These are phyloP conservation scores for Nicotiana benthamiana DNA, from an alignment of 257 asterid genomes.

Conservation along the genomic window DNA sequence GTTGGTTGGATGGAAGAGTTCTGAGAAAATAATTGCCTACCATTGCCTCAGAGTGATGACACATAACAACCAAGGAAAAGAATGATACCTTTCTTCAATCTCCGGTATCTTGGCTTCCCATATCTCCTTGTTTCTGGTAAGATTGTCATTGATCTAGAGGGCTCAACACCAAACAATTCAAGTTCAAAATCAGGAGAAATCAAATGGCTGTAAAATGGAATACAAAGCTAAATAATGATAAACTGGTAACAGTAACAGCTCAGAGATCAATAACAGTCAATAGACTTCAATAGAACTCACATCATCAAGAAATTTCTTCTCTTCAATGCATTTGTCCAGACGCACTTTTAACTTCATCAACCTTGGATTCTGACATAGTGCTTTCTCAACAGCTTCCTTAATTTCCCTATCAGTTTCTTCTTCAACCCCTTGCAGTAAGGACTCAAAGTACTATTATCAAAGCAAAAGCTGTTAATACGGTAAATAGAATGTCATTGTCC, in stretches of 20 bases:
- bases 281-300: slow-evolving; percentile 29
- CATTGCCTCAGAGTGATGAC: slow-evolving; percentile 3
- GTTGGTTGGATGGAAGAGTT: neutral
- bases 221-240: neutral
- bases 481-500: slow-evolving; percentile 17
- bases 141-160: slow-evolving; percentile 79
- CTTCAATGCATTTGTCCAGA: slow-evolving; percentile 54
- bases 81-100: slow-evolving; percentile 53
- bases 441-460: slow-evolving; percentile 71
- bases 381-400: slow-evolving; percentile 60
- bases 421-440: slow-evolving; percentile 63
- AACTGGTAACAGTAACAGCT: neutral
- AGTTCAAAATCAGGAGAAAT: neutral
- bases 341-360: slow-evolving; percentile 64
- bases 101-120: slow-evolving; percentile 70
- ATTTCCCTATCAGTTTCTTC: slow-evolving; percentile 61
- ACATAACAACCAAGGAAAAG: neutral
- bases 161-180: neutral
- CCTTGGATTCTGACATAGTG: slow-evolving; percentile 61
- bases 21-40: neutral
- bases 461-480: slow-evolving; percentile 15
- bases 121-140: slow-evolving; percentile 56
- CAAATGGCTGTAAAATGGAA: neutral
- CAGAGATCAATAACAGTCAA: neutral
- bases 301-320: slow-evolving; percentile 71